Evolutionary conservation across 148 eudicot genomes (phyloP), one percentile per base, ranked within the genome.

Genomic region (Cornus kousa): DNA sequence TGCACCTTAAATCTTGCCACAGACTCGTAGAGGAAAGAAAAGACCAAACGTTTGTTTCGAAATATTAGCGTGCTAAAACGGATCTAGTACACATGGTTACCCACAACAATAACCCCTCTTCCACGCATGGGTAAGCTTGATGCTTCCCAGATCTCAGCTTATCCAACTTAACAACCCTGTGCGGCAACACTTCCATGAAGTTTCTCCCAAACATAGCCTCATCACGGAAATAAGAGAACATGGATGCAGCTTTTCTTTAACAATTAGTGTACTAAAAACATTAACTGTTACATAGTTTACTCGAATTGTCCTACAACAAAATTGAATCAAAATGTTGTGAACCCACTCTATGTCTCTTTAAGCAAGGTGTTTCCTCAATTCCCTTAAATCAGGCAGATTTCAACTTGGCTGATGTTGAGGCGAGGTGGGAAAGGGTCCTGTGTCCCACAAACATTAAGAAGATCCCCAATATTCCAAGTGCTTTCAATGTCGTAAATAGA

Each of bases 371-470:
- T 53, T 53, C 73, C 67, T 53, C 53, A 4, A 4, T 5, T 32
- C 46, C 9, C 5, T 35, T 72, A 59, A 72, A 70, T 93, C 75
- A 95, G 9, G 94, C 84, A 57, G 97, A 86, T 83, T 93, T 95
- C 86, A 89, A 77, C 91, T 95, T 93, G 83, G 93, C 80, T 17
- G 97, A 90, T 60, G 89, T 74, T n/a, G 91, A 85, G 64, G 99
- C 95, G 37, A 93, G 91, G 81, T 95, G 88, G 31, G 98, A 93
- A 28, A 93, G 97, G 32, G 89, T 90, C 74, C 86, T 88, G 84
- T 95, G 98, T 50, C 98, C 99, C 32, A 88, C 90, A 77, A 91
- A 90, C 85, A 92, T 85, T 86, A 95, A 87, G 88, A 91, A 86
- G 31, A 93, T 80, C 70, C 93, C 99, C 79, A 93, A 71, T 81